Conservation (phyloP, 106 monocot genomes). For the Phalaenopsis equestris region DNA sequence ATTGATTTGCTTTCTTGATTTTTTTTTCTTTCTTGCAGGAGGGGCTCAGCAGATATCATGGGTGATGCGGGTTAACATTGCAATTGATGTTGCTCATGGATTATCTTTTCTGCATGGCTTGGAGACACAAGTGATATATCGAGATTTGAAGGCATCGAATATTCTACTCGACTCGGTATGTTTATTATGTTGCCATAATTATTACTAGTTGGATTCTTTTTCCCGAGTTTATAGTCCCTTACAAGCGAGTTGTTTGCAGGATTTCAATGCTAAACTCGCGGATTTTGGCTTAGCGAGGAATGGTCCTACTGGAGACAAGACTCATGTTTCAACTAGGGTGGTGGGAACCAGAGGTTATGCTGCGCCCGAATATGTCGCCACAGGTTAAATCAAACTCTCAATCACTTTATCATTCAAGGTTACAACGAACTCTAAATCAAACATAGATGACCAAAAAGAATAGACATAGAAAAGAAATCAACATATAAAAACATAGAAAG, state of each 20-base stretch:
- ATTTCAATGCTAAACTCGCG: slow-evolving; percentile 81
- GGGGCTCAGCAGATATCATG: slow-evolving; percentile 60
- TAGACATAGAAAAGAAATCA: too few relatives aligned
- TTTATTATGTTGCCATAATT: background rate
- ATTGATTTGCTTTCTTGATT: background rate
- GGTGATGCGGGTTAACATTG: slow-evolving; percentile 55
- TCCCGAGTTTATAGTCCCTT: background rate
- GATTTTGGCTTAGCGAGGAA: slow-evolving; percentile 91
- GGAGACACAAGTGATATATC: slow-evolving; percentile 70
- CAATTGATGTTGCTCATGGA: slow-evolving; percentile 78
- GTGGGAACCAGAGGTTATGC: slow-evolving; percentile 87
- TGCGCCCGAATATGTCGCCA: slow-evolving; percentile 86
- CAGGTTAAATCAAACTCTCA: slow-evolving; percentile 31
- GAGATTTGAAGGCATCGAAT: slow-evolving; percentile 88
- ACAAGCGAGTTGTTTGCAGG: slow-evolving; percentile 29
- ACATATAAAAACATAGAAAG: too few relatives aligned
- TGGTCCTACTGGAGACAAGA: slow-evolving; percentile 85
- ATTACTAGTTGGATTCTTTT: background rate
- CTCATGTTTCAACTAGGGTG: slow-evolving; percentile 80
- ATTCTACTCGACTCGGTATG: slow-evolving; percentile 79
- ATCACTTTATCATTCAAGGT: background rate
- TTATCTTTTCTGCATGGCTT: slow-evolving; percentile 60
- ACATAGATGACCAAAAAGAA: too few relatives aligned
- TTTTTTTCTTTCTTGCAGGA: slow-evolving; percentile 25
- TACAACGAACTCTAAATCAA: background rate